Evolutionary conservation across 2,329 filamentous ascomycete species (phyloP).

Genomic region (Fusarium ambrosium): DNA sequence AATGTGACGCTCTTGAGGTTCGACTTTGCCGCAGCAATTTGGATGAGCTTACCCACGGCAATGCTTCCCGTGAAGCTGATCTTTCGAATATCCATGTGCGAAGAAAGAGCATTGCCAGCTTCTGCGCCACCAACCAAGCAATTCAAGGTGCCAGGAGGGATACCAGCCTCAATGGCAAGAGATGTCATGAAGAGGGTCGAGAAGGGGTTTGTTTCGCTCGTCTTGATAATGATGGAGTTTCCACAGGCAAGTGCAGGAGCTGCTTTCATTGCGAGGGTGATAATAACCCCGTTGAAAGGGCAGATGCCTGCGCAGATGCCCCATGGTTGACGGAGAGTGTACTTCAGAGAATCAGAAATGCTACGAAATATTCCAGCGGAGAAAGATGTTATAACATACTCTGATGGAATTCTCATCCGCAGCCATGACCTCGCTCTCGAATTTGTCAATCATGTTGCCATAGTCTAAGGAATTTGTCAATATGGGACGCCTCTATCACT

Average conservation of each 20-base stretch:
- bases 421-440: background rate
- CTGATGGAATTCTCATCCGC: background rate
- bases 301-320: background rate
- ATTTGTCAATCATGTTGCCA: background rate
- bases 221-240: background rate
- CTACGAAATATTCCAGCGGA: background rate
- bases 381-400: background rate
- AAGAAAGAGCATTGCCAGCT: background rate
- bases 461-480: background rate
- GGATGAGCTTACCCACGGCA: background rate
- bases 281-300: background rate
- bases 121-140: background rate
- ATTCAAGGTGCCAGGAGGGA: background rate
- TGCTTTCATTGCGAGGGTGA: background rate
- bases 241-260: background rate
- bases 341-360: background rate
- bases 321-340: background rate
- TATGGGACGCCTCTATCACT: background rate
- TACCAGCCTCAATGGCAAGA: background rate
- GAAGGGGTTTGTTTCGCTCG: background rate
- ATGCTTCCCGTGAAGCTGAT: background rate
- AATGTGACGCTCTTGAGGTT: background rate
- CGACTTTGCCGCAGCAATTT: background rate
- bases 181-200: background rate
- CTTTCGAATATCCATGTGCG: conserved; percentile 5